Evolutionary conservation across 257 asterid genomes (phyloP).

Genomic region (Voacanga thouarsii): DNA sequence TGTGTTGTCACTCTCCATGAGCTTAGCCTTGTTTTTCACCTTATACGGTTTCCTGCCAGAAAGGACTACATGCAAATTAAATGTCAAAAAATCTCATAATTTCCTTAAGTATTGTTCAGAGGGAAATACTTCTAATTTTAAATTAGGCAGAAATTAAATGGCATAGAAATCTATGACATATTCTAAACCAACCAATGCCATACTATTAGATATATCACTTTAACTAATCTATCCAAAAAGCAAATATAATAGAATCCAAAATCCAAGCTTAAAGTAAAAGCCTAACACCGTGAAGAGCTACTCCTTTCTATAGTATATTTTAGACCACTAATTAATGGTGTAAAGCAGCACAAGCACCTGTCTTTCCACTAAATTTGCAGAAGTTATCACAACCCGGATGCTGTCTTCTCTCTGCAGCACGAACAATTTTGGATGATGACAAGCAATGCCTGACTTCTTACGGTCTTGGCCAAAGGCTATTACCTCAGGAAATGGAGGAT

Average conservation of each 20-base stretch:
- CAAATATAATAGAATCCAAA: background rate
- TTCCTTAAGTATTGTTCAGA: background rate
- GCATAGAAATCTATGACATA: background rate
- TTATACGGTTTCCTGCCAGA: background rate
- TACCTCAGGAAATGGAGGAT: constrained; percentile 83
- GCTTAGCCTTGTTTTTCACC: background rate
- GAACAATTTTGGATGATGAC: constrained; percentile 88
- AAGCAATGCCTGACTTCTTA: constrained; percentile 75
- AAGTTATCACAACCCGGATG: constrained; percentile 74
- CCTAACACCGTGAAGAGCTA: background rate
- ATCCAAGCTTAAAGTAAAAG: background rate
- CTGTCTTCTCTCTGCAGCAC: constrained; percentile 74
- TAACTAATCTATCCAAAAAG: background rate
- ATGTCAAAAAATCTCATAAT: background rate
- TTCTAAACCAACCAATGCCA: background rate
- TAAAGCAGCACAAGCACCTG: constrained; percentile 48
- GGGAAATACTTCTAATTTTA: background rate
- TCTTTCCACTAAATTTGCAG: constrained; percentile 82
- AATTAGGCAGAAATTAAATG: background rate
- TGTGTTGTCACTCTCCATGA: background rate
- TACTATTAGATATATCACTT: background rate
- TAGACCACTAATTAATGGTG: background rate
- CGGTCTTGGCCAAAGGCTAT: constrained; percentile 86
- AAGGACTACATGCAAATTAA: background rate
- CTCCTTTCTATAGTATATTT: background rate